These are phyloP conservation scores for Clarireedia hainanense DNA, from an alignment of 2,329 filamentous ascomycete genomes.

Conservation along the genomic window DNA sequence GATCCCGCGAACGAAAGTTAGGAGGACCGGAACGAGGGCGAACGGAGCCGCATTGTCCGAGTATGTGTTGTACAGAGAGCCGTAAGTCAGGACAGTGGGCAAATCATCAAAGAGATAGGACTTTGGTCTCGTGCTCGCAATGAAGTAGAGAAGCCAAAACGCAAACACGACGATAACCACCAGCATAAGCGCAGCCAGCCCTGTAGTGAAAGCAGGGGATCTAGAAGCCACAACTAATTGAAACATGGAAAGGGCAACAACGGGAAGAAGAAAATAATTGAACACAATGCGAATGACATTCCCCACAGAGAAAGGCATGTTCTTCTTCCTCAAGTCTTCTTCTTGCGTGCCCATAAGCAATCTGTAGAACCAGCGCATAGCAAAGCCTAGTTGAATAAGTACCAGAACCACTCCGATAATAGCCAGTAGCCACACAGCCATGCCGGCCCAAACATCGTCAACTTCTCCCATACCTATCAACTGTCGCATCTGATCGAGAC, in stretches of 20 bases:
- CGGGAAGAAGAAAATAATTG: slow-evolving; percentile 85
- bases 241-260: slow-evolving; percentile 81
- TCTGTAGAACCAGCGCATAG: slow-evolving; percentile 67
- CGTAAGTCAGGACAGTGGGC: slow-evolving; percentile 80
- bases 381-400: slow-evolving; percentile 70
- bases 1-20: slow-evolving; percentile 80
- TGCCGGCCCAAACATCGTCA: slow-evolving; percentile 85
- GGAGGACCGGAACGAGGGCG: slow-evolving; percentile 74
- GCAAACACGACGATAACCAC: slow-evolving; percentile 65
- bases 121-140: slow-evolving; percentile 72
- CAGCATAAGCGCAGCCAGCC: slow-evolving; percentile 66
- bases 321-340: slow-evolving; percentile 85
- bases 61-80: slow-evolving; percentile 94
- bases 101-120: slow-evolving; percentile 90
- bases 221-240: slow-evolving; percentile 70
- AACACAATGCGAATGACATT: slow-evolving; percentile 80
- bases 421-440: slow-evolving; percentile 83
- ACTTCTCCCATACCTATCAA: slow-evolving; percentile 70
- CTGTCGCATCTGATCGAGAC: slow-evolving; percentile 71
- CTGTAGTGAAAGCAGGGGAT: slow-evolving; percentile 65
- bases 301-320: slow-evolving; percentile 76
- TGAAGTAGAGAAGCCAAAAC: slow-evolving; percentile 71
- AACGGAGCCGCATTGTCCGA: slow-evolving; percentile 89
- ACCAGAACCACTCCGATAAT: slow-evolving; percentile 62
- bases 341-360: slow-evolving; percentile 63